Evolutionary conservation across 768 basidiomycete genomes (phyloP), one percentile per base, ranked within the genome.

Genomic region (Mrakia hoshinonis): DNA sequence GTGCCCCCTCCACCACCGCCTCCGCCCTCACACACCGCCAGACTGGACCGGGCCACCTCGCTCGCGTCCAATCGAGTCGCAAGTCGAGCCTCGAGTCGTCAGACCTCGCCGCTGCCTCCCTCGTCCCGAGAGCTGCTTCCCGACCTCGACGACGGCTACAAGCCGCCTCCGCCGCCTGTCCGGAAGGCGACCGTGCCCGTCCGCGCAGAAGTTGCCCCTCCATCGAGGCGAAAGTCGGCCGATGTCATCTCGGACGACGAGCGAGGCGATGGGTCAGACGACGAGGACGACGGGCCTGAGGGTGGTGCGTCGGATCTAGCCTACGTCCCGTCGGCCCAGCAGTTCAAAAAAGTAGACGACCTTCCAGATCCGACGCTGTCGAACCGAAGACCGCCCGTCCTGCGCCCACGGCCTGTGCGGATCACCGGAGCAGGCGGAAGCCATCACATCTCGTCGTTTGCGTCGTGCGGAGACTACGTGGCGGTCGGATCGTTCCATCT

Each of bases 311-410:
- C 64, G 22, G 64, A 51, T 49, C 48, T 36, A 7, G 29, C 64
- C 31, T 66, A 49, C 48, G 34, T 51, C 18, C 64, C 48, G 13
- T 48, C 31, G 36, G 31, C 58, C 18, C 58, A 61, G 34, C 58
- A 61, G 58, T 47, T 47, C 64, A 66, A 66, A 31, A 62, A 63
- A 47, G 29, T 65, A 12, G 81, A 81, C 22, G 81, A 83, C 43
- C 79, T 77, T 31, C 82, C 81, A 20, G 82, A 83, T 69, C 76
- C 81, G 0, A 81, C 81, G 20, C 77, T 80, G 39, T 81, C 81
- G 0, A 82, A 81, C 73, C 78, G 81, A 0, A 77, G 81, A 0
- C 79, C 80, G 13, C 82, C 82, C 0, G 68, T 69, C 3, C 79
- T 82, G 49, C 74, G 75, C 1, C 79, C 80, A 2, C 77, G 80